These are phyloP conservation scores for Picochlorum sp. DNA, from an alignment of 139 green algal genomes.

Conservation along the genomic window DNA sequence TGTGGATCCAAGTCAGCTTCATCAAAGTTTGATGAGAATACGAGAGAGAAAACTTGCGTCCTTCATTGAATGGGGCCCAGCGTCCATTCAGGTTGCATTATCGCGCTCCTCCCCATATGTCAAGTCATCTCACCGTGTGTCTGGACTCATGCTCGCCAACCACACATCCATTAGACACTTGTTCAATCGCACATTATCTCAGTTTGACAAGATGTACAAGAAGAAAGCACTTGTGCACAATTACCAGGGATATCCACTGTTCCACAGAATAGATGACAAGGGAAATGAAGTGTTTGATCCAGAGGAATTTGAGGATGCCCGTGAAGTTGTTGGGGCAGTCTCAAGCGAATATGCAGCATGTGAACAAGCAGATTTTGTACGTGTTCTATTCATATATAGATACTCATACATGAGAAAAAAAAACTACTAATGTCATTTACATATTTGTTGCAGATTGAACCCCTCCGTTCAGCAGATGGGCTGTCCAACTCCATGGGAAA, in stretches of 20 bases:
- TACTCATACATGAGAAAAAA: not conserved
- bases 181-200: constrained; percentile 71
- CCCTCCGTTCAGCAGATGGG: no score
- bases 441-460: no score
- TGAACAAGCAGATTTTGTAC: constrained; percentile 71
- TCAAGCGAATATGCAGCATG: constrained; percentile 79
- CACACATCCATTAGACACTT: constrained; percentile 95
- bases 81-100: constrained; percentile 94
- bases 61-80: constrained; percentile 98
- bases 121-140: constrained; percentile 75
- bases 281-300: constrained; percentile 26
- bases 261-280: constrained; percentile 17
- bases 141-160: constrained; percentile 96
- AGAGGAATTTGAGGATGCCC: constrained; percentile 88
- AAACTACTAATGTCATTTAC: no score
- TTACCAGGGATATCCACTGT: constrained; percentile 60
- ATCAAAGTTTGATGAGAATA: constrained; percentile 95
- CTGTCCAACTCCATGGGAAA: no score
- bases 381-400: not conserved
- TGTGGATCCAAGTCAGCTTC: constrained; percentile 87
- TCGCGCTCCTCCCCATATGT: constrained; percentile 89
- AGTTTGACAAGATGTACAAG: constrained; percentile 94
- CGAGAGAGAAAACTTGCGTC: constrained; percentile 84
- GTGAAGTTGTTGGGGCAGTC: constrained; percentile 71
- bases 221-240: constrained; percentile 73